Evolutionary conservation across 306 rosid species (phyloP).

Genomic region (Cyclanthera cordifolia): DNA sequence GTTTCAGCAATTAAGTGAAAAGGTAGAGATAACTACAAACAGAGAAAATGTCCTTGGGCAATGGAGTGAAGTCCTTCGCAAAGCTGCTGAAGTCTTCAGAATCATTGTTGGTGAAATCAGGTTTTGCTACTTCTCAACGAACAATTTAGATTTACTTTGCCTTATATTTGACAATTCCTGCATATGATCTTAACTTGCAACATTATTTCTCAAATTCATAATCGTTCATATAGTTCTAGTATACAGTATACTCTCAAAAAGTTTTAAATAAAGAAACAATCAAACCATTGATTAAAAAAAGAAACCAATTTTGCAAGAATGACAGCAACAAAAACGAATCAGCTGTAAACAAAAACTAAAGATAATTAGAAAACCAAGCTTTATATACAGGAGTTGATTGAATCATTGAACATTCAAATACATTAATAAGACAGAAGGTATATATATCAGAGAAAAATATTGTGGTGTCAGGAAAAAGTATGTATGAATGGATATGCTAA

Average conservation of each 20-base stretch:
- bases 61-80: conserved; percentile 6
- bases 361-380: background rate
- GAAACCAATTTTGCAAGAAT: background rate
- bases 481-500: background rate
- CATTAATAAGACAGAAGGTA: background rate
- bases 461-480: background rate
- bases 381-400: background rate
- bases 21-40: background rate
- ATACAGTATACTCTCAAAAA: background rate
- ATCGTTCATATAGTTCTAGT: background rate
- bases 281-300: background rate
- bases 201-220: background rate
- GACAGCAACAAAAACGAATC: background rate
- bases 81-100: conserved; percentile 8
- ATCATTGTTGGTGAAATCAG: conserved; percentile 5
- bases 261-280: background rate
- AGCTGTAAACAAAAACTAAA: background rate
- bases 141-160: background rate
- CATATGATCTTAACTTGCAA: background rate
- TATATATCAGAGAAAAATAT: background rate
- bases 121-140: background rate
- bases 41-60: conserved; percentile 6
- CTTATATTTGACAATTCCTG: background rate
- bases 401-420: background rate
- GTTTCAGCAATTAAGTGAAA: background rate